Percentiles rank a stretch among this genome's conserved stretches.
phyloP scores from a whole-genome alignment of 2,329 filamentous ascomycete genomes.

The Stylonectria norvegica region DNA sequence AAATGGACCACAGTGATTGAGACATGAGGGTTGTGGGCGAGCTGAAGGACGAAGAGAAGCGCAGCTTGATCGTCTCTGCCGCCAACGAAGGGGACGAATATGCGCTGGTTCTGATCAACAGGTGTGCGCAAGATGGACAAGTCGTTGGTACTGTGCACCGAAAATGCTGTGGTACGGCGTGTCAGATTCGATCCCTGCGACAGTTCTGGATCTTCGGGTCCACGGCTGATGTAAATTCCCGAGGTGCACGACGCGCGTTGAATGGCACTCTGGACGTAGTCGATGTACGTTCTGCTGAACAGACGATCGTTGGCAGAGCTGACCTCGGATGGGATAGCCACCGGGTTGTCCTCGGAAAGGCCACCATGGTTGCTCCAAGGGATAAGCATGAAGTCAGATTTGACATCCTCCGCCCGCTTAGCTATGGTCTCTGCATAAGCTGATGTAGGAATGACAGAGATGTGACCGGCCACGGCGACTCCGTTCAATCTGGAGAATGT shows the following conservation, averaged over 20 bases:
- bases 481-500: constrained; percentile 84
- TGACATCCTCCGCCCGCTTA: constrained; percentile 65
- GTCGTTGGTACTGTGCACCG: constrained; percentile 43
- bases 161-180: constrained; percentile 24
- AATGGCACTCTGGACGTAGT: constrained; percentile 70
- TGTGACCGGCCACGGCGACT: constrained; percentile 75
- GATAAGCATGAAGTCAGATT: constrained; percentile 72
- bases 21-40: constrained; percentile 74
- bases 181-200: constrained; percentile 48
- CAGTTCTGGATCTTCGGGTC: constrained; percentile 25
- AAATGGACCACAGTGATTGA: constrained; percentile 68
- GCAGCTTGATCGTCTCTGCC: constrained; percentile 78
- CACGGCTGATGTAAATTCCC: constrained; percentile 47
- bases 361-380: constrained; percentile 86
- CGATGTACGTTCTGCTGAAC: constrained; percentile 53
- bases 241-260: constrained; percentile 71
- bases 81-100: constrained; percentile 86
- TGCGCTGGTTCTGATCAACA: constrained; percentile 69
- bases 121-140: constrained; percentile 50
- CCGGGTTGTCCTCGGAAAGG: constrained; percentile 55
- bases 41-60: constrained; percentile 75
- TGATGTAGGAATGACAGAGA: constrained; percentile 73
- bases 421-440: constrained; percentile 77
- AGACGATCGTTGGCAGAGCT: constrained; percentile 23
- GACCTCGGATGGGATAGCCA: constrained; percentile 11